A percentile compares a stretch with the other conserved stretches of the same genome.
phyloP scores from a whole-genome alignment of 176 grass and related monocot genomes.

The Ampelocalamus luodianensis region DNA sequence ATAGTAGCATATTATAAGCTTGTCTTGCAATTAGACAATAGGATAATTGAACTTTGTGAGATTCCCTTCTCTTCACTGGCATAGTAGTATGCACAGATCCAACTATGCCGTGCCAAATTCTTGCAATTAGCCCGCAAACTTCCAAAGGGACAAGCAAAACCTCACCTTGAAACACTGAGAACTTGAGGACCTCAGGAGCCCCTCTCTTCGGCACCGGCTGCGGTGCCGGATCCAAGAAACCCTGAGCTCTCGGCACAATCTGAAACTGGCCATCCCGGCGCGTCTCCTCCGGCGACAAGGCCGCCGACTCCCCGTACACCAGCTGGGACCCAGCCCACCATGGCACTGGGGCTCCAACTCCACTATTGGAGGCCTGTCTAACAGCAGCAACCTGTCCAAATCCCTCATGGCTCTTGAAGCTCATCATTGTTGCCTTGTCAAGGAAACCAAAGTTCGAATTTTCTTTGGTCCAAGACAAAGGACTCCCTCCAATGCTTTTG shows the following conservation, averaged over 20 bases:
- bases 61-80: not conserved
- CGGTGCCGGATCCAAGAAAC: conserved; percentile 45
- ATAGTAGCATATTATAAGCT: not conserved
- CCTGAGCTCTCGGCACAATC: conserved; percentile 48
- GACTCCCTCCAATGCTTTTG: conserved; percentile 15
- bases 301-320: conserved; percentile 57
- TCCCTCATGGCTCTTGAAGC: conserved; percentile 57
- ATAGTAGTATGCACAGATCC: conserved; percentile 39
- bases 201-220: conserved; percentile 34
- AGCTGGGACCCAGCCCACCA: conserved; percentile 77
- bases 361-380: conserved; percentile 35
- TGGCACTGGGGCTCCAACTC: conserved; percentile 49
- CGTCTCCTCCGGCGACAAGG: conserved; percentile 44
- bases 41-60: conserved; percentile 15
- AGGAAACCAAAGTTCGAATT: conserved; percentile 1
- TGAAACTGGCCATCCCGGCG: conserved; percentile 58
- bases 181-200: conserved; percentile 56
- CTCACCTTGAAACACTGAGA: conserved; percentile 75
- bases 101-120: not conserved
- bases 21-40: not conserved
- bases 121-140: not conserved
- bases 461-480: not conserved
- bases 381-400: conserved; percentile 40
- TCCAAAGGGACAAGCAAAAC: not conserved
- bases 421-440: conserved; percentile 42